Evolutionary conservation across 1,284 basidiomycete species (phyloP), one percentile per base, ranked within the genome.

Genomic region (Meripilus lineatus): DNA sequence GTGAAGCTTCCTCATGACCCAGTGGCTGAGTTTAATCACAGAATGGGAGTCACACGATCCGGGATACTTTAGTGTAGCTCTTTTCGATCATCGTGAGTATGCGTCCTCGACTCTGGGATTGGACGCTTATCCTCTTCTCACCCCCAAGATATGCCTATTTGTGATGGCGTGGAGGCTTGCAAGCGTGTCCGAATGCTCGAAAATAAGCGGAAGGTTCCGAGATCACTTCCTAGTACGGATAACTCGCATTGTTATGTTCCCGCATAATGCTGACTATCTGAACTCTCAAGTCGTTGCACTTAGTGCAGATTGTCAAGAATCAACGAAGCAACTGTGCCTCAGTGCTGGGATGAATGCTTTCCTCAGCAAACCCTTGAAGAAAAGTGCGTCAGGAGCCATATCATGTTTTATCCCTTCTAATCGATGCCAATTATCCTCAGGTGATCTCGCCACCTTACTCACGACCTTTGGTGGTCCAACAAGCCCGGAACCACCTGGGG

Each of bases 341-440:
- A 83, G 79, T 53, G 80, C 82, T 6, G 82, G 82, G 14, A 84
- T 86, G 82, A 83, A 84, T 53, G 68, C 70, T 3, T 86, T 84
- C 59, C 73, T 84, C 50, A 82, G 77, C 56, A 86, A 86, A 62
- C 82, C 82, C 5, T 61, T 84, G 30, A 76, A 69, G 56, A 79
- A 77, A 59, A 65, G 81, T 81, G 47, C 49, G 76, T 64, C 17
- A 23, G 14, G 11, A 13, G 6, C 2, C n/a, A 14, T 32, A 42
- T 18, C 30, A 34, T 15, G 28, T 5, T 5, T 22, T 37, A 8
- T 24, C 42, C 42, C 24, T 15, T 47, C 15, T 41, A 47, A 39
- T 40, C 47, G 11, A 35, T 47, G 5, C 47, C 23, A 17, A 11
- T 25, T n/a, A n/a, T n/a, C n/a, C n/a, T n/a, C n/a, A 58, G 56